These are phyloP conservation scores for Agroathelia rolfsii DNA, from an alignment of 1,284 basidiomycete species.

Conservation along the genomic window DNA sequence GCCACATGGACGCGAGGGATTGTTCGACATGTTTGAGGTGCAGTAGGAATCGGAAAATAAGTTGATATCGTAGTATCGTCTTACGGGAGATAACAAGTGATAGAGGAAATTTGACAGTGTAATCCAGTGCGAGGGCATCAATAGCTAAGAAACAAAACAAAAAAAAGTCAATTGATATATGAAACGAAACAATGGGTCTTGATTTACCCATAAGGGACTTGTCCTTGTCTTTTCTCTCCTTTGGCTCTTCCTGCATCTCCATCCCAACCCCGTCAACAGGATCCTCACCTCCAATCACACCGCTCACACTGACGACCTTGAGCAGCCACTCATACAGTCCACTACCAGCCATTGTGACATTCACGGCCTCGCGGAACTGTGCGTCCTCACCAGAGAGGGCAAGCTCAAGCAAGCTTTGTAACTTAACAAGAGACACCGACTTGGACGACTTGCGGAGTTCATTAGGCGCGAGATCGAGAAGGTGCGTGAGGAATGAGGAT, in stretches of 20 bases:
- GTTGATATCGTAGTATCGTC: conserved; percentile 84
- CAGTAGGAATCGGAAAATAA: conserved; percentile 80
- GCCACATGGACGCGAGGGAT: conserved; percentile 81
- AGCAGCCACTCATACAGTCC: conserved; percentile 86
- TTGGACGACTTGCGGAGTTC: conserved; percentile 82
- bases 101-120: conserved; percentile 86
- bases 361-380: conserved; percentile 76
- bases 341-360: conserved; percentile 69
- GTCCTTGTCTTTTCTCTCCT: no score
- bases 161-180: no score
- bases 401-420: conserved; percentile 85
- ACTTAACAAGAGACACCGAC: conserved; percentile 69
- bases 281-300: conserved; percentile 60
- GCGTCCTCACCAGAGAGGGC: conserved; percentile 66
- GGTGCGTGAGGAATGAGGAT: conserved; percentile 86
- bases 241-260: conserved; percentile 37
- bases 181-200: conserved; percentile 6
- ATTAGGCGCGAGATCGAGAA: conserved; percentile 74
- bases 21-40: conserved; percentile 83
- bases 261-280: conserved; percentile 33
- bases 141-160: conserved; percentile 51
- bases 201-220: conserved; percentile 55
- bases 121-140: conserved; percentile 84
- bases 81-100: conserved; percentile 93
- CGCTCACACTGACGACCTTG: conserved; percentile 81